phyloP scores from a whole-genome alignment of 805 yeast species.

The Wickerhamomyces bisporus region DNA sequence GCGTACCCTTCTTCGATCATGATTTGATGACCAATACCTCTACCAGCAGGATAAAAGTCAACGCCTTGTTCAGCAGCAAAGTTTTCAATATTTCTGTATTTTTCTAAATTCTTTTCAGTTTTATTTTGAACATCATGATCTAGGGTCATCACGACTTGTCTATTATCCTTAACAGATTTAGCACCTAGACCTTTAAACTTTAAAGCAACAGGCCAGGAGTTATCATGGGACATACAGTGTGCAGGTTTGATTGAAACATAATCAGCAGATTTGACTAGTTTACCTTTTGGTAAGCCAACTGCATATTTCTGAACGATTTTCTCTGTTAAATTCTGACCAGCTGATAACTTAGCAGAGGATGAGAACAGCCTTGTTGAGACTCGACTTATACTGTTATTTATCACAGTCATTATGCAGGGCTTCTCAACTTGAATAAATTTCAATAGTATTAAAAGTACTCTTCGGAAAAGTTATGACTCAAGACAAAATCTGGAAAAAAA shows the following conservation, averaged over 20 bases:
- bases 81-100: slow-evolving; percentile 81
- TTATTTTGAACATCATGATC: slow-evolving; percentile 98
- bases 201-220: slow-evolving; percentile 98
- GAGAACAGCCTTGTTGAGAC: slow-evolving; percentile 19
- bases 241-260: slow-evolving; percentile 93
- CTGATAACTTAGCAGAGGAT: slow-evolving; percentile 8
- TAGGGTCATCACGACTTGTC: slow-evolving; percentile 92
- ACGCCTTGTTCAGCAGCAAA: slow-evolving; percentile 89
- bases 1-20: slow-evolving; percentile 99
- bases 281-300: slow-evolving; percentile 73
- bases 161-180: slow-evolving; percentile 68
- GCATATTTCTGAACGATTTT: slow-evolving; percentile 93
- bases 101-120: slow-evolving; percentile 79
- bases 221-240: slow-evolving; percentile 98
- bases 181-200: slow-evolving; percentile 96
- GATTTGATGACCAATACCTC: slow-evolving; percentile 98
- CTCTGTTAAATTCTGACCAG: slow-evolving; percentile 82
- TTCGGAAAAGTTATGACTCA: too few relatives aligned
- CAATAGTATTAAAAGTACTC: background rate
- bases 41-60: slow-evolving; percentile 97
- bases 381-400: background rate
- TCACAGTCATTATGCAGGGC: background rate
- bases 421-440: background rate
- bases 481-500: too few relatives aligned
- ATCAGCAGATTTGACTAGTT: slow-evolving; percentile 82